Conservation (phyloP, 2,329 filamentous ascomycete species). For the Pseudogymnoascus pannorum region DNA sequence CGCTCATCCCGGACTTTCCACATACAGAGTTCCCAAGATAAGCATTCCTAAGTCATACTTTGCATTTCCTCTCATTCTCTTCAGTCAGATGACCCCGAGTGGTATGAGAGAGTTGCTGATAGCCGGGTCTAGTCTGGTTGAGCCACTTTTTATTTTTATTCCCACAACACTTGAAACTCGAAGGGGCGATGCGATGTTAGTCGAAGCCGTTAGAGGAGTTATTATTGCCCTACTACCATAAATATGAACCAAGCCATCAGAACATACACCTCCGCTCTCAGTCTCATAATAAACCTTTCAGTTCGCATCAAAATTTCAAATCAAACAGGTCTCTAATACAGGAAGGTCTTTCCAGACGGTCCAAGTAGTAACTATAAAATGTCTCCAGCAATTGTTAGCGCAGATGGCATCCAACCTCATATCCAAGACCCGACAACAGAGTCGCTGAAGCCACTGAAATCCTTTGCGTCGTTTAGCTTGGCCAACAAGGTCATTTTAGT, state of each 20-base stretch:
- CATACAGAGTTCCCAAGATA: no score
- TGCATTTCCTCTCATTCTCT: neutral
- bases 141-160: neutral
- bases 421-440: neutral
- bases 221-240: neutral
- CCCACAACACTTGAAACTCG: neutral
- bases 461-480: constrained; percentile 44
- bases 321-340: neutral
- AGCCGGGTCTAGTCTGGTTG: no score
- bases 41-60: no score
- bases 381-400: neutral
- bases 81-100: neutral
- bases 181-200: neutral
- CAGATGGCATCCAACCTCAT: no score
- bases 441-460: neutral
- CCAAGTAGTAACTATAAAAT: neutral
- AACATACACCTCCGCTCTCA: neutral
- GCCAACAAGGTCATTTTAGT: constrained; percentile 57
- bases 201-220: neutral
- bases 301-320: no score
- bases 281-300: no score
- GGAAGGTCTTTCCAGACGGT: neutral
- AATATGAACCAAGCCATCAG: neutral
- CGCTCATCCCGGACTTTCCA: no score
- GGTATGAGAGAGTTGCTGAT: no score